Base-by-base conservation (phyloP, 495 filamentous ascomycete genomes). In the Neurospora sublineolata region DNA sequence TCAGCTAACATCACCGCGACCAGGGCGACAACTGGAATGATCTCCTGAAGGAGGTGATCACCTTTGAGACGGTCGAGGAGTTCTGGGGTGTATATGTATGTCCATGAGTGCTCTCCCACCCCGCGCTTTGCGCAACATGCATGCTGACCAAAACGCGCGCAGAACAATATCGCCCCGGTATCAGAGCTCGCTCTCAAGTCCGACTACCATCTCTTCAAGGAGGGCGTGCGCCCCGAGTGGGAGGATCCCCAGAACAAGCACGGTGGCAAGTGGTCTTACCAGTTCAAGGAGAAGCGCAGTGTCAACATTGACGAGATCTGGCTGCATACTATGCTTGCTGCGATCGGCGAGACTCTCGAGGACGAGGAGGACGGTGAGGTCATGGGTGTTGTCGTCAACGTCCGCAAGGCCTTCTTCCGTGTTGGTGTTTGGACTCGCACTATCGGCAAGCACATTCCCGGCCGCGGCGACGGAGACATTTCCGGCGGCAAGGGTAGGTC, bases 1-100 rank as follows among this genome's bases (percentile, higher is more conserved):
- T 37, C 41, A 73, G 69, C 76, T 78, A 58, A 76, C 70, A 67
- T 60, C 42, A 39, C 16, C 46, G 41, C 46, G 9, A 70, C 64
- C 75, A 96, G 93, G 94, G 92, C 77, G 92, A 97, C 80, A 97
- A 97, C 86, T 99, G 95, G 95, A 97, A 94, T 71, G 95, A 99
- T 78, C 84, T 97, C 67, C 83, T 99, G 42, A 99, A 99, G 84
- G 93, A 98, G 80, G 94, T 99, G 72, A 97, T 99, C 75, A 97
- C 92, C 44, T 97, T 99, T 77, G 93, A 94, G 84, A 97, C 94
- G 14, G 95, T 99, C 4, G 95, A 99, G 82, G 96, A 99, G 81
- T 99, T 99, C 85, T 99, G 95, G 95, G 95, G 95, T 69, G 91
- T 98, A 78, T 97, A 99, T 80, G 95, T 98, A 89, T 79, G 95